Base-by-base conservation (phyloP, 345 rosid genomes). In the Crucihimalaya himalaica region DNA sequence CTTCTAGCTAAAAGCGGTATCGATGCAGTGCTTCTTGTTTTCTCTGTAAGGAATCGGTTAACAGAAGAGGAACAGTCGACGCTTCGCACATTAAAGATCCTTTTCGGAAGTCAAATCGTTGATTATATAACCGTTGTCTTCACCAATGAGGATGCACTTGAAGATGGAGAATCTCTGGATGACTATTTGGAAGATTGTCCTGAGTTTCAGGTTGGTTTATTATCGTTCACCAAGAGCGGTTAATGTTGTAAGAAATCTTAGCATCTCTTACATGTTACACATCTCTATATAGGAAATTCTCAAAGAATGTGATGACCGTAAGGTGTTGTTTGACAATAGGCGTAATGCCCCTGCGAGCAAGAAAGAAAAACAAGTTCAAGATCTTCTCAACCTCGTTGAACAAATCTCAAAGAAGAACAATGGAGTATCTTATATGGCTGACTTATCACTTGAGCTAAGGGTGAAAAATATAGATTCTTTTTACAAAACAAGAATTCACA, bases 271-370 rank as follows among this genome's bases (percentile, higher is more conserved):
- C 20, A 54, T 67, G 50, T 48, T 10, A n/a, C n/a, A n/a, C n/a
- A n/a, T 61, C 7, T 35, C 1, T 39, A 0, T 32, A 48, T 27
- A 78, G 77, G 81, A 78, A 23, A 71, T 78, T 51, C 62, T 72
- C 63, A 14, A 64, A 7, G 72, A 64, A 19, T 78, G 81, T 6
- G 76, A 46, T 56, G 28, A 59, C 34, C 81, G 77, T 48, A 78
- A 50, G 34, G 81, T 78, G 16, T 43, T 78, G 56, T 72, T 78
- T n/a, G 71, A 78, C 57, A 78, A 78, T 23, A 77, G 68, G 4
- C 61, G 32, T 12, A 32, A 64, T n/a, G 6, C 35, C 18, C 6
- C 50, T 2, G 6, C 16, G 43, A 13, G 10, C 1, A 57, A 57
- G 73, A 66, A 40, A 77, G 72, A 72, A 0, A 60, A 42, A 9